These are phyloP conservation scores for Escovopsis sp. DNA, from an alignment of 2,329 filamentous ascomycete species.

Conservation along the genomic window DNA sequence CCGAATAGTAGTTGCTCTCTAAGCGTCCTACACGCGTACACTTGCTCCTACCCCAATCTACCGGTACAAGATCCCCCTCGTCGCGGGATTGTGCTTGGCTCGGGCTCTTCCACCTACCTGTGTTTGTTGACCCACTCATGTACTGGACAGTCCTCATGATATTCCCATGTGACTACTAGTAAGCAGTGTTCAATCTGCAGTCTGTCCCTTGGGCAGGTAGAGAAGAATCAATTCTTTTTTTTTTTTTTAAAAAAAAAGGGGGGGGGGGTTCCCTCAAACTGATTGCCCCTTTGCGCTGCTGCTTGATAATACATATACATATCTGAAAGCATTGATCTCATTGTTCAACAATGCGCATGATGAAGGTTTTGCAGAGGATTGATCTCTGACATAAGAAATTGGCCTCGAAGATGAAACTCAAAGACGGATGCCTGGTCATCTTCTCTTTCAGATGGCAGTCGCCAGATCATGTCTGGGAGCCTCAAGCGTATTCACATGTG, in stretches of 20 bases:
- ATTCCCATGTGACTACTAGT: not conserved
- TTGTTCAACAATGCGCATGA: no score
- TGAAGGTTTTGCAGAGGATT: no score
- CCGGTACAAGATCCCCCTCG: no score
- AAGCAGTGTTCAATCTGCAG: not conserved
- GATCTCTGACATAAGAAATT: no score
- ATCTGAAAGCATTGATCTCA: no score
- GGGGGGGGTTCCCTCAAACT: not conserved
- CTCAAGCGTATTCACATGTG: slow-evolving; percentile 27
- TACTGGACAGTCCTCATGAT: slow-evolving; percentile 2
- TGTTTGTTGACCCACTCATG: not conserved
- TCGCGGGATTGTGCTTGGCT: not conserved
- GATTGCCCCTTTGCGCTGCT: not conserved
- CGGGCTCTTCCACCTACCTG: not conserved
- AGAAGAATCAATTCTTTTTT: no score
- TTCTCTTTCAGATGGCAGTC: no score
- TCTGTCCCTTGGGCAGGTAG: not conserved
- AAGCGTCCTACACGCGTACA: not conserved
- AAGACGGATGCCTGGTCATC: no score
- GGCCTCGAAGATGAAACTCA: no score
- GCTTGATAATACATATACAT: not conserved
- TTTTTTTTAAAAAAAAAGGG: no score
- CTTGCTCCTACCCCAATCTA: no score
- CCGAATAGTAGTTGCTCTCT: not conserved
- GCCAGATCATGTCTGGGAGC: no score